Percentiles rank a stretch among this genome's conserved stretches.
phyloP scores from a whole-genome alignment of 768 basidiomycete species.

The Podaxis sp. region DNA sequence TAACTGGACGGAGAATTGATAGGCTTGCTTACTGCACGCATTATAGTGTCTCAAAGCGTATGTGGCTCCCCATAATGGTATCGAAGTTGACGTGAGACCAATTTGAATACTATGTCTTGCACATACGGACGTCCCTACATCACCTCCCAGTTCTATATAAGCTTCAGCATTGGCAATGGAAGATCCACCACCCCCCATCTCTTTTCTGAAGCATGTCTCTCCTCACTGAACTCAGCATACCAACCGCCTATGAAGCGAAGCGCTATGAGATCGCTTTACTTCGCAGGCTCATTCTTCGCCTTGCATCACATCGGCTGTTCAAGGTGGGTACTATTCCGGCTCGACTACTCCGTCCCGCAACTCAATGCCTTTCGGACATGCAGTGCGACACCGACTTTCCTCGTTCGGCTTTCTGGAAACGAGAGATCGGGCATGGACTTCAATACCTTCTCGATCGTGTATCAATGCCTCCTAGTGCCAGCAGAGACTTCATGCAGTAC shows the following conservation, averaged over 20 bases:
- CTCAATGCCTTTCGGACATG: background rate
- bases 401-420: constrained; percentile 9
- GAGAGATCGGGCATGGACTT: constrained; percentile 7
- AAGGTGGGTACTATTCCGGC: background rate
- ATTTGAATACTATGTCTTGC: background rate
- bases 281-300: background rate
- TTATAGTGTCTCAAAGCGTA: constrained; percentile 1
- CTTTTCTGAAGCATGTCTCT: constrained; percentile 4
- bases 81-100: constrained; percentile 5
- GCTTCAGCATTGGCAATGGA: background rate
- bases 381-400: background rate
- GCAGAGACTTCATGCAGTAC: constrained; percentile 8
- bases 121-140: constrained; percentile 1
- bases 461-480: background rate
- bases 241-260: background rate
- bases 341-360: background rate
- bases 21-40: constrained; percentile 4
- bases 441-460: constrained; percentile 10
- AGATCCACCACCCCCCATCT: background rate
- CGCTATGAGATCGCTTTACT: background rate
- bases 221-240: constrained; percentile 1
- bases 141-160: constrained; percentile 7
- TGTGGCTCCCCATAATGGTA: constrained; percentile 8
- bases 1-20: constrained; percentile 7
- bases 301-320: background rate